Percentiles rank a stretch among this genome's conserved stretches.
Conservation (phyloP, 169 alveolate genomes). For the Eimeria zaria region DNA sequence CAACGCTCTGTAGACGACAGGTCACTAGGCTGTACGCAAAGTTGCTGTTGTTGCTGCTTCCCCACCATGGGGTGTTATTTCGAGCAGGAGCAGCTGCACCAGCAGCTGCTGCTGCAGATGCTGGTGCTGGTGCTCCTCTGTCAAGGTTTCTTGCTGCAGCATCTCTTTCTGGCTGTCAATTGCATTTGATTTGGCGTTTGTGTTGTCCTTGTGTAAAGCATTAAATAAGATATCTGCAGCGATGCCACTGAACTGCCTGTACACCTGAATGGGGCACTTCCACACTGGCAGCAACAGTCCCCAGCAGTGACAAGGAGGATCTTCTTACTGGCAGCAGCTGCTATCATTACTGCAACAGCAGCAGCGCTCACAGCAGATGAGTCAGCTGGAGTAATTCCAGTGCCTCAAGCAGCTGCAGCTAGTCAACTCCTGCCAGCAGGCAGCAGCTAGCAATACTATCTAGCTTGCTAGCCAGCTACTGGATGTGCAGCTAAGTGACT, state of each 20-base stretch:
- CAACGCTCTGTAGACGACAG: neutral
- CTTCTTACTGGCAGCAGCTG: neutral
- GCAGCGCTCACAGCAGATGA: neutral
- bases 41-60: neutral
- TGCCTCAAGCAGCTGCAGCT: neutral
- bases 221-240: neutral
- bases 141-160: neutral
- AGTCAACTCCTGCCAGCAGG: neutral
- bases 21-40: neutral
- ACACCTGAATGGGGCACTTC: neutral
- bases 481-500: neutral
- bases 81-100: neutral
- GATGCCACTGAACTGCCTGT: neutral
- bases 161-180: neutral
- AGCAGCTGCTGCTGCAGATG: neutral
- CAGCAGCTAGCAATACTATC: neutral
- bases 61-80: neutral
- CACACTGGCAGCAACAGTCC: neutral
- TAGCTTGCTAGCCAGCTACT: neutral
- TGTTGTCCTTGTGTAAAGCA: neutral
- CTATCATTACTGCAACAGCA: neutral
- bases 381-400: no score
- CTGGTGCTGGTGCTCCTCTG: constrained; percentile 38
- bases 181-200: neutral
- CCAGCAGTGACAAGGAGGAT: no score